Base-by-base conservation (phyloP, 345 rosid species). In the Syzygium aqueum region DNA sequence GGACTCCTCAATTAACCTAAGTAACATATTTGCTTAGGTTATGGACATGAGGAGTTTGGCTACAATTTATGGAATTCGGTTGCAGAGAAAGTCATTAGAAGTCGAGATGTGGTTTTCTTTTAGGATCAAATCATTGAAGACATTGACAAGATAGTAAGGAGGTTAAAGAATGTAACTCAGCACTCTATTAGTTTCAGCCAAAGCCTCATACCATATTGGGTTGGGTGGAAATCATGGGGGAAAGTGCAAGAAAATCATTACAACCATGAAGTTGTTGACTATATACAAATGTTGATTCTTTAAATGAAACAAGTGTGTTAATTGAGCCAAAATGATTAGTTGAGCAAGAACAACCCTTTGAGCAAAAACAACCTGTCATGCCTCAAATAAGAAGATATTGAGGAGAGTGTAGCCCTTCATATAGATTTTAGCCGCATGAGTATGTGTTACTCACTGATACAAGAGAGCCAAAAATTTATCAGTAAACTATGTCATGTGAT, bases 11-110 rank as follows among this genome's bases (percentile, higher is more conserved):
- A 11, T 65, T 65, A 22, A 33, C 3, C 77, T 28, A 65, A 65
- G 77, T 11, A 65, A 65, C 15, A 11, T 65, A 28, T 28, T 3
- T 65, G 7, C 40, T 30, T 65, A 65, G 5, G 37, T 28, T 30
- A 65, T 65, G 43, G 43, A 65, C 43, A 16, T 65, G 3, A 30
- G 16, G 17, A 65, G 1, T 65, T 7, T 65, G 3, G 77, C 19
- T 65, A 65, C 1, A 0, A 8, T 40, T 65, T 30, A 65, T 30
- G 40, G 22, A 11, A 14, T 15, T 0, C 0, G 16, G 2, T 10
- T 65, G 43, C 5, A 30, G 9, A 65, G 43, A 65, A 65, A 16
- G 33, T 30, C 3, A 3, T 65, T 30, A 30, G 21, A 65, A 16
- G 77, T 1, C 10, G 0, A 28, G 77, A 65, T 30, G 43, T 65